Conservation (phyloP, 1,284 basidiomycete species). For the Moesziomyces parantarcticus region DNA sequence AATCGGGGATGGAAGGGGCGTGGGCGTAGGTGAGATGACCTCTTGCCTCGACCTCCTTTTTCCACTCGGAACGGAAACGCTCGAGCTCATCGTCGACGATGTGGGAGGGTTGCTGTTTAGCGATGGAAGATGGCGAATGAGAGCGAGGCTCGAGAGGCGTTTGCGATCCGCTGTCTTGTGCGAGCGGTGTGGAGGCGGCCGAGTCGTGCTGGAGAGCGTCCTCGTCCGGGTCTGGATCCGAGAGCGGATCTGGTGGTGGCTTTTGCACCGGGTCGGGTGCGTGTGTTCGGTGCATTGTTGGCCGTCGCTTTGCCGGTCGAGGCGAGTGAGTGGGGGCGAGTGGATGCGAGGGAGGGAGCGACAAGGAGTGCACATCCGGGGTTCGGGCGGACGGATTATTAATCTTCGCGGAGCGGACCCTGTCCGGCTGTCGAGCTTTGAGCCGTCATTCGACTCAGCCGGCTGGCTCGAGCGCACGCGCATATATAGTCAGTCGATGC, state of each 20-base stretch:
- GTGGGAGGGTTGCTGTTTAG: not conserved
- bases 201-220: constrained; percentile 8
- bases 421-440: too few species aligned
- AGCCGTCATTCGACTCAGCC: too few species aligned
- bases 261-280: constrained; percentile 1
- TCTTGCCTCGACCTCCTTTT: constrained; percentile 41
- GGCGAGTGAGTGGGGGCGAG: too few species aligned
- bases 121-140: not conserved
- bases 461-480: too few species aligned
- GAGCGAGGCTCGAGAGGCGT: constrained; percentile 17
- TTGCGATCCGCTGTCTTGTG: constrained; percentile 19
- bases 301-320: too few species aligned
- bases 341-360: too few species aligned
- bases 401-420: too few species aligned
- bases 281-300: constrained; percentile 12
- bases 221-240: not conserved
- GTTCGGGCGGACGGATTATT: too few species aligned
- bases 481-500: too few species aligned
- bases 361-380: too few species aligned
- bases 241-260: constrained; percentile 15
- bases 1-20: not conserved
- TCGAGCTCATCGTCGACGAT: constrained; percentile 49
- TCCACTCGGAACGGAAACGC: constrained; percentile 50
- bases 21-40: constrained; percentile 20
- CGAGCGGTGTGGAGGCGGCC: constrained; percentile 21